Base-by-base conservation (phyloP, 306 rosid species). In the Sophora flavescens region DNA sequence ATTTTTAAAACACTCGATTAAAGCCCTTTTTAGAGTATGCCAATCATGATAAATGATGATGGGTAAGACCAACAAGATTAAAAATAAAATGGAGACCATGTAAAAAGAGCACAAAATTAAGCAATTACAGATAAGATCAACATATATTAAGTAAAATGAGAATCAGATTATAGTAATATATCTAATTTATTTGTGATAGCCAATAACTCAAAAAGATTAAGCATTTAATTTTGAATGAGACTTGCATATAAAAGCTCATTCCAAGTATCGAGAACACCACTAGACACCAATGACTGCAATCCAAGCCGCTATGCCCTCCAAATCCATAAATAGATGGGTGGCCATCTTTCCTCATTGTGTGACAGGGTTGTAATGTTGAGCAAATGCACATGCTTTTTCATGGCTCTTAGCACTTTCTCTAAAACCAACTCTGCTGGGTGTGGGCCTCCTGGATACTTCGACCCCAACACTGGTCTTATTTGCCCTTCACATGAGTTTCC, bases 201-300 rank as follows among this genome's bases (percentile, higher is more conserved):
- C 22, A 22, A 22, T 22, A 22, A 22, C 22, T n/a, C 0, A 22
- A 1, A 22, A 22, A 22, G 22, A 22, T 22, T 22, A 22, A 22
- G 22, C 22, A 22, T 22, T 22, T 22, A 22, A 22, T 22, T 22
- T 22, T 22, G 74, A 41, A 75, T 16, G 38, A 89, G 70, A 47
- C 65, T 64, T 35, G 87, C 87, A 77, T 86, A 84, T 0, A 93
- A 39, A 56, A 93, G 89, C 7, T 79, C n/a, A 76, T 88, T 93
- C 97, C 96, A 93, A 22, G 89, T 84, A 61, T 93, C 97, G 16
- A 96, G 96, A 72, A 93, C 87, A 9, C 97, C 97, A 30, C 78
- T 4, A 90, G 81, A 60, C 97, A 90, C 97, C 97, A 93, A 35
- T 93, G 97, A 80, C 85, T 90, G 60, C 97, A 90, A 79, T 93